Percentiles rank a stretch among this genome's conserved stretches.
Conservation (phyloP, 2,329 filamentous ascomycete genomes). For the Camillea tinctor region DNA sequence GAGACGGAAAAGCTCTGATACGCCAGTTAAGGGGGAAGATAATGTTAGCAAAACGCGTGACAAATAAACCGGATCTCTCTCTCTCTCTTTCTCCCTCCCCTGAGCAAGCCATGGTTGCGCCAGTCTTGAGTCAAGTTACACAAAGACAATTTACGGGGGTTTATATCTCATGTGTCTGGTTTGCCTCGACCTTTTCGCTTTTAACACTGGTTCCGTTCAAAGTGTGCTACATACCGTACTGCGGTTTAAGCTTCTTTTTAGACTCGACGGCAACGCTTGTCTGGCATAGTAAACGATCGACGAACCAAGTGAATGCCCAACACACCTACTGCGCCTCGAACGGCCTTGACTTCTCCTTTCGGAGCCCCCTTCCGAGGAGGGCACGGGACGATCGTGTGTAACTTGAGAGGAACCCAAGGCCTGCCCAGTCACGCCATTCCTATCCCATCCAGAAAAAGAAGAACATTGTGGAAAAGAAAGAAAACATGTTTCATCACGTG, state of each 20-base stretch:
- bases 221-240: not conserved
- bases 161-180: not conserved
- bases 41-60: not conserved
- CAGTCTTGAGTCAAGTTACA: not conserved
- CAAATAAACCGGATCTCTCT: not conserved
- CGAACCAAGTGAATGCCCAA: not conserved
- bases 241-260: not conserved
- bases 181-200: not conserved
- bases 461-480: not conserved
- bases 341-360: not conserved
- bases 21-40: not conserved
- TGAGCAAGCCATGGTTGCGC: not conserved
- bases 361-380: not conserved
- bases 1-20: not conserved
- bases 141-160: not conserved
- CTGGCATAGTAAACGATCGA: not conserved
- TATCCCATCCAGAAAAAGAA: not conserved
- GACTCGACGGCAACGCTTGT: not conserved
- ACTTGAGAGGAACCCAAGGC: not conserved
- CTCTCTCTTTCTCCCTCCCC: too few relatives aligned
- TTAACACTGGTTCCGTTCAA: not conserved
- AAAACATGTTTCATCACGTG: not conserved
- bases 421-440: not conserved
- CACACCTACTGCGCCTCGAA: not conserved
- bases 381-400: not conserved